Evolutionary conservation across 768 basidiomycete species (phyloP).

Genomic region (Naganishia friedmannii): DNA sequence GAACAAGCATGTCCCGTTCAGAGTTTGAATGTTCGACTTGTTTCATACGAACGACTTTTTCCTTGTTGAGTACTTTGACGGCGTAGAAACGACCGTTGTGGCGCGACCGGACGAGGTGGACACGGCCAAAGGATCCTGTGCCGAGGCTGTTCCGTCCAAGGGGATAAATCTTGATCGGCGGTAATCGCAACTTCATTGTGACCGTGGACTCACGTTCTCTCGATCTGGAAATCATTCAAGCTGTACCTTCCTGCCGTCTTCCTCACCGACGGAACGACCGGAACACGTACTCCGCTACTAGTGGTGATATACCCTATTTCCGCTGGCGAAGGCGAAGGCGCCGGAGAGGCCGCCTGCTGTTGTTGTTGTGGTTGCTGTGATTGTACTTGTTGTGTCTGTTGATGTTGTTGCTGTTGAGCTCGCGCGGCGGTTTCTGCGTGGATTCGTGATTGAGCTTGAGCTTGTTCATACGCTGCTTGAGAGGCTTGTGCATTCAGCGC

Average conservation of each 20-base stretch:
- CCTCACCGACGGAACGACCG: conserved; percentile 36
- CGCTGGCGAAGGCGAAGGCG: conserved; percentile 22
- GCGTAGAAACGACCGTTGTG: conserved; percentile 96
- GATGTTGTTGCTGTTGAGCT: neutral
- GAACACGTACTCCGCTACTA: conserved; percentile 25
- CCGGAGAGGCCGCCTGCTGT: conserved; percentile 28
- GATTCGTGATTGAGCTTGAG: conserved; percentile 4
- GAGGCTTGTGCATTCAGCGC: conserved; percentile 50
- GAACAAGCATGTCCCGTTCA: conserved; percentile 53
- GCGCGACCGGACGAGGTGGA: conserved; percentile 69
- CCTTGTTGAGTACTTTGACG: conserved; percentile 90
- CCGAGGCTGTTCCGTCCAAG: conserved; percentile 39
- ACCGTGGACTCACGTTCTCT: conserved; percentile 47
- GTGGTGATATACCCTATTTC: conserved; percentile 19
- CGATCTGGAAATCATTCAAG: conserved; percentile 48
- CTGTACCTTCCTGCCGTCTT: conserved; percentile 51
- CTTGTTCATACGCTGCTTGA: conserved; percentile 48
- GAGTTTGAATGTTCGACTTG: conserved; percentile 54
- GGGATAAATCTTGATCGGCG: neutral
- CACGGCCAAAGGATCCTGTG: conserved; percentile 52
- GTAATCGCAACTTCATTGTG: neutral
- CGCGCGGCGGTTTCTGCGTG: neutral
- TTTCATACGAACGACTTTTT: conserved; percentile 71
- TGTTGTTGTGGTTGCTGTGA: conserved; percentile 1
- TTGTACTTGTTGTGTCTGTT: conserved; percentile 3